phyloP scores from a whole-genome alignment of 345 rosid genomes.

The sweet orange (Citrus sinensis) region DNA sequence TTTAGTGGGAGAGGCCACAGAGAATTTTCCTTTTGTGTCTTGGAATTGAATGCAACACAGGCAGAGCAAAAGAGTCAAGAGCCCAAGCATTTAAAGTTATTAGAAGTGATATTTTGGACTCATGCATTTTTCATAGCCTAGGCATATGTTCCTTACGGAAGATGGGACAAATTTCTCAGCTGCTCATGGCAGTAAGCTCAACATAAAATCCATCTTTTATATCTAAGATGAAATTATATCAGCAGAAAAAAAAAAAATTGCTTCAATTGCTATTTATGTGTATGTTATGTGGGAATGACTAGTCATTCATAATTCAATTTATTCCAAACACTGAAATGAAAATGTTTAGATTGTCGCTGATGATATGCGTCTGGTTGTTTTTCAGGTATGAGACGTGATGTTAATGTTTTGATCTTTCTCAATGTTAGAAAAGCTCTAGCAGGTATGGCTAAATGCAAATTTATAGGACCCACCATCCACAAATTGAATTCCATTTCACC shows the following conservation, averaged over 20 bases:
- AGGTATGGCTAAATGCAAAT: constrained; percentile 36
- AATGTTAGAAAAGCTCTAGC: constrained; percentile 75
- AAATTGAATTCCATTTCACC: background rate
- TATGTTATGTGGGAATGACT: background rate
- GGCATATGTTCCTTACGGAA: background rate
- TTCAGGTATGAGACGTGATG: constrained; percentile 78
- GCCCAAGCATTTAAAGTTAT: background rate
- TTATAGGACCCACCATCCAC: background rate
- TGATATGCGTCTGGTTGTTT: background rate
- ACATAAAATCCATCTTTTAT: background rate
- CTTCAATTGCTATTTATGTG: background rate
- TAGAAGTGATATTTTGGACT: background rate
- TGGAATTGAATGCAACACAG: background rate
- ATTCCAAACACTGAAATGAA: background rate
- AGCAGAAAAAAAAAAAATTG: background rate
- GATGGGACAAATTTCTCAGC: background rate
- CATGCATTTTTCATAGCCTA: background rate
- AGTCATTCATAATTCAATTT: background rate
- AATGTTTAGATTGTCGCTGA: background rate
- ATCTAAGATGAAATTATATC: background rate
- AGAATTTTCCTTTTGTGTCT: background rate
- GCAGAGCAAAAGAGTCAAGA: background rate
- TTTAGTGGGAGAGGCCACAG: too few relatives aligned
- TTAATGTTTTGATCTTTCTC: constrained; percentile 67
- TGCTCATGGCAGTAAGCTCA: background rate